A percentile compares a stretch with the other conserved stretches of the same genome.
These are phyloP conservation scores for Sedum album DNA, from an alignment of 164 flowering plant genomes.

Conservation along the genomic window DNA sequence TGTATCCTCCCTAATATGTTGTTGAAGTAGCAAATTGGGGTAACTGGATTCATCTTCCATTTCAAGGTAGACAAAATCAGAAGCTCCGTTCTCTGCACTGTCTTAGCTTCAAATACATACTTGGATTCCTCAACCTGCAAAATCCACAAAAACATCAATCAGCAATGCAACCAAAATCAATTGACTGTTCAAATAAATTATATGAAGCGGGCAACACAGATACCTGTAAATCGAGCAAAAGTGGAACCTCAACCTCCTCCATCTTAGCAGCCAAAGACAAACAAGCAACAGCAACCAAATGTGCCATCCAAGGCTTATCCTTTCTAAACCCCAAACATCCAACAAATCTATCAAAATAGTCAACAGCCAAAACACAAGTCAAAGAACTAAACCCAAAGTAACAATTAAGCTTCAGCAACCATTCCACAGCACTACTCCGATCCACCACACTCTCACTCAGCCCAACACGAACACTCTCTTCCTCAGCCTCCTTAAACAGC, in stretches of 20 bases:
- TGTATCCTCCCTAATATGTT: conserved; percentile 41
- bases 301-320: conserved; percentile 46
- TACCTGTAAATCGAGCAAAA: conserved; percentile 53
- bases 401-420: conserved; percentile 37
- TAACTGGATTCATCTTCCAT: conserved; percentile 56
- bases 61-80: conserved; percentile 44
- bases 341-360: conserved; percentile 46
- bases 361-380: conserved; percentile 43
- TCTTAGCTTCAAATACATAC: conserved; percentile 51
- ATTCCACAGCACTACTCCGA: conserved; percentile 35
- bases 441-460: neutral
- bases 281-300: conserved; percentile 53
- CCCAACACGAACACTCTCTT: neutral
- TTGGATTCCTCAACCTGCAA: conserved; percentile 39
- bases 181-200: too few species aligned
- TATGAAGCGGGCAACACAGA: too few species aligned
- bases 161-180: neutral
- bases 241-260: conserved; percentile 55
- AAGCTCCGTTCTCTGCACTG: conserved; percentile 57
- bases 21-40: conserved; percentile 43
- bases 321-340: conserved; percentile 15
- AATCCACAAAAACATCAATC: conserved; percentile 12
- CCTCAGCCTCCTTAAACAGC: conserved; percentile 24
- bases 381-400: conserved; percentile 33
- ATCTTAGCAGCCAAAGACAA: conserved; percentile 61